A percentile compares a stretch with the other conserved stretches of the same genome.
Conservation (phyloP, 2,329 filamentous ascomycete species). For the Amphichorda felina region DNA sequence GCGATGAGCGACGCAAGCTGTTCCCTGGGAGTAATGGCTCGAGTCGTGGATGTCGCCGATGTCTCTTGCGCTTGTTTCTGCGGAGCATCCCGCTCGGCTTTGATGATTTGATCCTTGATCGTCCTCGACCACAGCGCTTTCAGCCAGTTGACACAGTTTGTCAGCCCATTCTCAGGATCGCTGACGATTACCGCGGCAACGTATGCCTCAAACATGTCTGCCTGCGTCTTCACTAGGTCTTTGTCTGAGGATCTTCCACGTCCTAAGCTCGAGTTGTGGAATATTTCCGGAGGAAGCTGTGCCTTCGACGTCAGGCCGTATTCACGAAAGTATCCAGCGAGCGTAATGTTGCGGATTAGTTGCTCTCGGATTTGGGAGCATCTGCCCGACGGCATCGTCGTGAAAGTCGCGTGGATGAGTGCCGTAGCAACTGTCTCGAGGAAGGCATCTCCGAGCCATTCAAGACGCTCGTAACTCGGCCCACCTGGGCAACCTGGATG, state of each 20-base stretch:
- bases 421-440: slow-evolving; percentile 65
- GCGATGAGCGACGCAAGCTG: slow-evolving; percentile 28
- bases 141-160: slow-evolving; percentile 57
- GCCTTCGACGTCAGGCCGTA: slow-evolving; percentile 62
- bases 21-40: slow-evolving; percentile 13
- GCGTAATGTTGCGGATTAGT: slow-evolving; percentile 69
- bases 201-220: slow-evolving; percentile 86
- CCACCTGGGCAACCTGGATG: slow-evolving; percentile 37
- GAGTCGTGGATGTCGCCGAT: neutral
- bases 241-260: slow-evolving; percentile 27
- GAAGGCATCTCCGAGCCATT: slow-evolving; percentile 83
- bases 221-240: slow-evolving; percentile 59
- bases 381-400: slow-evolving; percentile 51
- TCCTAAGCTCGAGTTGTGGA: slow-evolving; percentile 11
- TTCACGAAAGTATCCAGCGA: slow-evolving; percentile 54
- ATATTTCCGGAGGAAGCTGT: slow-evolving; percentile 36
- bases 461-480: slow-evolving; percentile 63
- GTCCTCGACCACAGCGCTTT: slow-evolving; percentile 60
- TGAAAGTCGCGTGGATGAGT: slow-evolving; percentile 65
- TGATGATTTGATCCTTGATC: slow-evolving; percentile 40
- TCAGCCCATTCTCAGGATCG: slow-evolving; percentile 49
- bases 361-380: slow-evolving; percentile 67
- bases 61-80: too few relatives aligned
- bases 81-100: slow-evolving; percentile 19
- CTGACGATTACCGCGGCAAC: slow-evolving; percentile 62